Conservation (phyloP, 345 rosid species). For the Citrus medica region DNA sequence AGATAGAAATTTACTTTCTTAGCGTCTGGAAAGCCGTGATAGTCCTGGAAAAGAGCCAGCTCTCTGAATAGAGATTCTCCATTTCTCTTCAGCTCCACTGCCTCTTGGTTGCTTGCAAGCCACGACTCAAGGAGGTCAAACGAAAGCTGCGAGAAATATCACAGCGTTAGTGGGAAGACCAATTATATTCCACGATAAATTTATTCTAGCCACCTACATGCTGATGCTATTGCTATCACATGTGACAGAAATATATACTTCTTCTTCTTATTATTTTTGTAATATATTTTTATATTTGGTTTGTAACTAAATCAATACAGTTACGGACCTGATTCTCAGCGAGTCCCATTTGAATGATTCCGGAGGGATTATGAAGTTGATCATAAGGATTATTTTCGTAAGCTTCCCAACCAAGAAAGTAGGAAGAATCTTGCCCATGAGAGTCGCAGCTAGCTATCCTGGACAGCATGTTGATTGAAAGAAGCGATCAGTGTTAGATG, state of each 20-base stretch:
- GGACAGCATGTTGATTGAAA: slow-evolving; percentile 45
- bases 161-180: background rate
- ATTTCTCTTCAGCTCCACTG: slow-evolving; percentile 43
- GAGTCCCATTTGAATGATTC: slow-evolving; percentile 92
- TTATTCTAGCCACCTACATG: background rate
- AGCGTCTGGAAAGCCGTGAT: slow-evolving; percentile 73
- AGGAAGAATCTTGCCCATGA: slow-evolving; percentile 84
- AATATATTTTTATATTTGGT: too few species aligned
- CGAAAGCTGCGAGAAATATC: slow-evolving; percentile 52
- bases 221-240: background rate
- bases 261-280: background rate
- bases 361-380: slow-evolving; percentile 50
- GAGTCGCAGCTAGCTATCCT: slow-evolving; percentile 53
- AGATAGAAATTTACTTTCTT: slow-evolving; percentile 46
- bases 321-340: slow-evolving; percentile 88
- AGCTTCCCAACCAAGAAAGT: slow-evolving; percentile 79
- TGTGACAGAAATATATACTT: background rate
- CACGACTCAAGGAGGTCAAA: slow-evolving; percentile 69
- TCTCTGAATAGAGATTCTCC: slow-evolving; percentile 58
- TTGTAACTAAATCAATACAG: background rate
- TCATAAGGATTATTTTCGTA: slow-evolving; percentile 70
- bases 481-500: background rate
- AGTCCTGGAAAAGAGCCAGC: slow-evolving; percentile 89
- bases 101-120: slow-evolving; percentile 60
- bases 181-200: background rate